Evolutionary conservation across 257 asterid species (phyloP).

Genomic region (Gentiana dahurica): DNA sequence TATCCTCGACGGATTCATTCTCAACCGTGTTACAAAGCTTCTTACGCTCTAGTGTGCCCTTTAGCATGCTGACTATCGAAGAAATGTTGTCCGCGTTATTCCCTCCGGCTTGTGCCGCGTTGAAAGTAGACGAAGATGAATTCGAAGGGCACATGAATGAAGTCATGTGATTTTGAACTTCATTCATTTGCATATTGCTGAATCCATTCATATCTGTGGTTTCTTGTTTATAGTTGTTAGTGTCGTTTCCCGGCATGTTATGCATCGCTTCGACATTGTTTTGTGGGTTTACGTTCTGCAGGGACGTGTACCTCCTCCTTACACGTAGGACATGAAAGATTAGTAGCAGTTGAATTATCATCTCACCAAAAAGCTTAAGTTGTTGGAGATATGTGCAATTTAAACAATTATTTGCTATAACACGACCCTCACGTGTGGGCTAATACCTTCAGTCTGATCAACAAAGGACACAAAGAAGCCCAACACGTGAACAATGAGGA

Average conservation of each 20-base stretch:
- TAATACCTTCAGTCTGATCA: too few species aligned
- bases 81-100: slow-evolving; percentile 43
- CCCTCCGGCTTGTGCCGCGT: slow-evolving; percentile 31
- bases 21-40: slow-evolving; percentile 13
- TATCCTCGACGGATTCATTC: slow-evolving; percentile 28
- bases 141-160: slow-evolving; percentile 27
- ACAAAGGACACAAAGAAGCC: too few species aligned
- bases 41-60: slow-evolving; percentile 57
- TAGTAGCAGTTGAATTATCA: too few species aligned
- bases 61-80: slow-evolving; percentile 83
- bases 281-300: slow-evolving; percentile 52
- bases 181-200: slow-evolving; percentile 13
- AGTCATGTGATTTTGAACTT: slow-evolving; percentile 15
- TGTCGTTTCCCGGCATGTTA: slow-evolving; percentile 26
- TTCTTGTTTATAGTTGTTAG: slow-evolving; percentile 24
- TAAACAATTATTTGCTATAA: not conserved
- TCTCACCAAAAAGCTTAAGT: not conserved
- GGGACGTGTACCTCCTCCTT: slow-evolving; percentile 72
- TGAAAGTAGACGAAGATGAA: slow-evolving; percentile 50
- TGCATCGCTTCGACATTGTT: slow-evolving; percentile 45
- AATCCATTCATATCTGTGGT: slow-evolving; percentile 12
- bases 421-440: too few species aligned
- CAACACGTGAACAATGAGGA: too few species aligned
- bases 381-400: not conserved
- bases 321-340: not conserved